Percentiles rank a stretch among this genome's conserved stretches.
phyloP scores from a whole-genome alignment of 495 filamentous ascomycete genomes.

The Tuber indicum region DNA sequence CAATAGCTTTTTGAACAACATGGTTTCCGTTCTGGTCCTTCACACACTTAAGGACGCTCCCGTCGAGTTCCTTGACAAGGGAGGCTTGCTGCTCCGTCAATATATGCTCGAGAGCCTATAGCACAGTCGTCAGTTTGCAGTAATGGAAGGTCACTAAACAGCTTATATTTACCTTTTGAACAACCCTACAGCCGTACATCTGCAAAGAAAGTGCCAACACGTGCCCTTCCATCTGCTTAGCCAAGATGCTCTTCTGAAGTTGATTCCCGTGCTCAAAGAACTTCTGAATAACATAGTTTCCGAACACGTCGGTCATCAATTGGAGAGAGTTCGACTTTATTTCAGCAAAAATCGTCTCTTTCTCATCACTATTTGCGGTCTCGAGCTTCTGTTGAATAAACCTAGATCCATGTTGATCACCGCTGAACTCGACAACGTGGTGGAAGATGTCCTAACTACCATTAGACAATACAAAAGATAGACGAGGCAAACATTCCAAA shows the following conservation, averaged over 20 bases:
- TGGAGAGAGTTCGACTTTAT: constrained; percentile 75
- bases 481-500: background rate
- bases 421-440: constrained; percentile 89
- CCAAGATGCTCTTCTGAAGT: constrained; percentile 80
- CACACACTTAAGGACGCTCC: constrained; percentile 71
- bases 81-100: constrained; percentile 81
- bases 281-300: constrained; percentile 98
- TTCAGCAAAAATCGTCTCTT: constrained; percentile 86
- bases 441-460: constrained; percentile 68
- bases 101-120: constrained; percentile 81
- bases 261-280: constrained; percentile 96
- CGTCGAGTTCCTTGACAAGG: constrained; percentile 75
- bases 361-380: constrained; percentile 93
- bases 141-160: background rate
- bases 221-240: constrained; percentile 77
- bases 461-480: constrained; percentile 4
- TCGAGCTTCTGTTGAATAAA: constrained; percentile 95
- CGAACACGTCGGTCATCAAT: constrained; percentile 93
- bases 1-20: constrained; percentile 91
- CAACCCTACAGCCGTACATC: constrained; percentile 94
- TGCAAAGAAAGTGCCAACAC: constrained; percentile 71
- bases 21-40: constrained; percentile 94
- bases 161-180: constrained; percentile 66
- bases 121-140: constrained; percentile 31
- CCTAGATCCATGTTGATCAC: constrained; percentile 89